These are phyloP conservation scores for Geranomyces variabilis DNA, from an alignment of 192 early-diverging fungal species.

Conservation along the genomic window DNA sequence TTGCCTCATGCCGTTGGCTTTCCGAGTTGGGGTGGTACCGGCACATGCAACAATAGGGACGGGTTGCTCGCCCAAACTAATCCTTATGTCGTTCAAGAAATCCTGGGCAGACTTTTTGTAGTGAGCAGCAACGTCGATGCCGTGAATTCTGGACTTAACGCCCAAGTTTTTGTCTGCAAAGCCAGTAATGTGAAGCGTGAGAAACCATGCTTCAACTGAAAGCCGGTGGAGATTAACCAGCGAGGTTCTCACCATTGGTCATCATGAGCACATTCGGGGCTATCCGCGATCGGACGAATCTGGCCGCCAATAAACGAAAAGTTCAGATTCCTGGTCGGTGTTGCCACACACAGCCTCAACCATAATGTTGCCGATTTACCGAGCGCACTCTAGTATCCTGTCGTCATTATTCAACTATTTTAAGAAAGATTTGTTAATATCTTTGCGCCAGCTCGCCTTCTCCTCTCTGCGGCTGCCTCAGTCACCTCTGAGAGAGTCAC, in stretches of 20 bases:
- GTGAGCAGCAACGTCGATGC: conserved; percentile 10
- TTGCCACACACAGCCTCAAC: neutral
- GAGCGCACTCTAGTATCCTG: conserved; percentile 36
- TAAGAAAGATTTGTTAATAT: neutral
- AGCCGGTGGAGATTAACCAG: too few species aligned
- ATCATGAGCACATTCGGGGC: conserved; percentile 15
- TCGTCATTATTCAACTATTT: conserved; percentile 31
- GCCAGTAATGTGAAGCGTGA: too few species aligned
- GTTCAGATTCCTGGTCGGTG: neutral
- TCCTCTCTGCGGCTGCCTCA: neutral
- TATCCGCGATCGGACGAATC: conserved; percentile 16
- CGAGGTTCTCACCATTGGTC: conserved; percentile 19
- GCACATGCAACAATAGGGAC: too few species aligned
- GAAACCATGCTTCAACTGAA: too few species aligned
- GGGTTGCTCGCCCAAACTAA: neutral
- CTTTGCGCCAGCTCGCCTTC: neutral
- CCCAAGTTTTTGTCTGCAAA: conserved; percentile 35
- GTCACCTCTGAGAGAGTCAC: neutral
- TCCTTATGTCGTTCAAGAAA: neutral
- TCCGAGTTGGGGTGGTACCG: too few species aligned
- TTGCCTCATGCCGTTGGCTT: too few species aligned
- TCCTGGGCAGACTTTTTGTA: neutral
- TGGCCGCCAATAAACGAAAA: neutral
- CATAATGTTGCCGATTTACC: neutral
- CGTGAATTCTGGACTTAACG: conserved; percentile 27